Percentiles rank a stretch among this genome's conserved stretches.
Evolutionary conservation across 495 filamentous ascomycete species (phyloP).

Genomic region (Tuber borchii): DNA sequence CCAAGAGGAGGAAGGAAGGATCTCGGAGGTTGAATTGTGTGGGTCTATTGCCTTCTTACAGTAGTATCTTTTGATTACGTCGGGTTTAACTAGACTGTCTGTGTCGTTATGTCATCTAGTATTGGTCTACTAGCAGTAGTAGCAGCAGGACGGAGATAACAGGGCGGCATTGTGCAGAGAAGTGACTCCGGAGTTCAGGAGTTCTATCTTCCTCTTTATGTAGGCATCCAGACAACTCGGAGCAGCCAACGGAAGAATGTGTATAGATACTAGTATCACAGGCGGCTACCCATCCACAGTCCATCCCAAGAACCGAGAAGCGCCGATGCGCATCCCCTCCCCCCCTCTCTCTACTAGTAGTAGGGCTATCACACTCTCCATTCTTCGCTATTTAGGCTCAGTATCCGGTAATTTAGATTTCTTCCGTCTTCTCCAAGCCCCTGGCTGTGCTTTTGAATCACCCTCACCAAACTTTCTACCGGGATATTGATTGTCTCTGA

Average conservation of each 20-base stretch:
- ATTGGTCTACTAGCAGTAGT: neutral
- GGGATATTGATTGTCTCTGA: neutral
- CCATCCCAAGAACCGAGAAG: neutral
- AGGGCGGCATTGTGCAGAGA: neutral
- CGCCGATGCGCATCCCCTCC: neutral
- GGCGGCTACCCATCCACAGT: neutral
- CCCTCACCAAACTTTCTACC: neutral
- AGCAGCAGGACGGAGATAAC: neutral
- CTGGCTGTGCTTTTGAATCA: neutral
- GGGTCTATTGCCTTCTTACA: neutral
- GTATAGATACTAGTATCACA: neutral
- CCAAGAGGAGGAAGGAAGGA: neutral
- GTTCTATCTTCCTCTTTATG: neutral
- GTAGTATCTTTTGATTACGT: neutral
- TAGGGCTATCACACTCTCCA: neutral
- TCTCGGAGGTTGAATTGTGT: neutral
- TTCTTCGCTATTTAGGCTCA: neutral
- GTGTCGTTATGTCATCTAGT: neutral
- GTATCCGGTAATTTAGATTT: neutral
- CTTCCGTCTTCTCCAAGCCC: neutral
- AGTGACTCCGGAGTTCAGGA: neutral
- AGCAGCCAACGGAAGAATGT: neutral
- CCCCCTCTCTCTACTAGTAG: neutral
- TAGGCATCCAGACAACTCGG: neutral
- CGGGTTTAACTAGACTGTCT: neutral